Evolutionary conservation across 108 stramenopile genomes (phyloP), one percentile per base, ranked within the genome.

Genomic region (Nitzschia putrida): DNA sequence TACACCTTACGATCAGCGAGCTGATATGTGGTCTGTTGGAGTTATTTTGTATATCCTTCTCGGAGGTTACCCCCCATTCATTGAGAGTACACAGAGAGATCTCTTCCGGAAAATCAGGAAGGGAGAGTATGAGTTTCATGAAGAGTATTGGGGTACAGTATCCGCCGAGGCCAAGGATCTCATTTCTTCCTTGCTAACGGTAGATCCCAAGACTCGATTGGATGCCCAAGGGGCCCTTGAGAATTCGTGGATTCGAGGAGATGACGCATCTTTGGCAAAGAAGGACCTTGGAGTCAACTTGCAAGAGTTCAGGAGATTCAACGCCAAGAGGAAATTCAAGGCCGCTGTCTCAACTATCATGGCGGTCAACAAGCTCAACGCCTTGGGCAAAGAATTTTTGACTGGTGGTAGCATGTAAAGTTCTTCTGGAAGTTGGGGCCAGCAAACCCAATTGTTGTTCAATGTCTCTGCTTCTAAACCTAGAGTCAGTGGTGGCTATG

Each of bases 21-120:
- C 95, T 6, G 98, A 99, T 79, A 96, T 97, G 93, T 99, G 98
- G 98, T 85, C 85, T 61, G 82, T 97, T 13, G 98, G 98, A 26
- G 96, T 98, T 39, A 97, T 99, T 69, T 77, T 91, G 23, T 99
- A 97, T 82, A 97, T 97, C 68, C 81, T 99, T 0, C 80, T 99
- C 10, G 97, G 97, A n/a, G 98, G 92, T 8, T 94, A 94, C 66
- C 92, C 92, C 37, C 92, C 92, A 10, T 94, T 94, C 70, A 88
- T 89, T 68, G 92, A 94, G 63, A 81, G 74, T 57, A 91, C 90
- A 25, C 92, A 94, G 61, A 79, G 88, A 41, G 84, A 83, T 50
- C 74, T 92, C 45, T 91, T 91, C 68, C 79, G 85, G 42, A 96
- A 93, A 71, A 90, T 91, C 57, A 73, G 86, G 54, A 78, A 74